Conservation (phyloP, 352 stramenopile species). For the Globisporangium perplexum region DNA sequence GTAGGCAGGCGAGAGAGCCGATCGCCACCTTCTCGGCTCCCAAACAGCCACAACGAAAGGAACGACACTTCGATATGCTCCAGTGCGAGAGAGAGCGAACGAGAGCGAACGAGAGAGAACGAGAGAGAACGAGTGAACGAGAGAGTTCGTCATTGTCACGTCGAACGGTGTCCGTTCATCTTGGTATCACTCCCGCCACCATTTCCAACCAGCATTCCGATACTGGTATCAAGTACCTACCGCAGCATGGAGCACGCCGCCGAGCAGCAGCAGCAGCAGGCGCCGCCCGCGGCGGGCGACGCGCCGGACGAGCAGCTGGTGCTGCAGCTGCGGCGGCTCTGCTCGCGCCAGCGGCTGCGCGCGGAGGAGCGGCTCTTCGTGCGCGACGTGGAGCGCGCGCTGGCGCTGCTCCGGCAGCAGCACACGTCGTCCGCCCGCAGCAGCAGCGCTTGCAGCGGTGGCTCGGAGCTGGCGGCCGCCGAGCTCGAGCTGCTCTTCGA, state of each 20-base stretch:
- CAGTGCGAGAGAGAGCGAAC: no score
- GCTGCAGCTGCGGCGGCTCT: constrained; percentile 50
- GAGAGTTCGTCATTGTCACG: not conserved
- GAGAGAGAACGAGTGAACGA: no score
- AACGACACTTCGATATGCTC: no score
- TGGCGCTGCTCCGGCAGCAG: constrained; percentile 31
- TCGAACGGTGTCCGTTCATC: no score
- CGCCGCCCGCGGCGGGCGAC: constrained; percentile 6
- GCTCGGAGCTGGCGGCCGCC: constrained; percentile 7
- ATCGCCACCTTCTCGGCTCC: no score
- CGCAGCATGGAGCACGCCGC: not conserved
- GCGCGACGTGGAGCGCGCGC: constrained; percentile 59
- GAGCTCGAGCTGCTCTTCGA: constrained; percentile 62
- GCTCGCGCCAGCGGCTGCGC: constrained; percentile 53
- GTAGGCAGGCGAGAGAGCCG: not conserved
- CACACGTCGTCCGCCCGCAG: no score
- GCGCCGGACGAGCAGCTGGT: constrained; percentile 28
- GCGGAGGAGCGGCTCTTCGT: constrained; percentile 61
- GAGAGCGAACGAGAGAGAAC: no score
- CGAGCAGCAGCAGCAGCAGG: not conserved
- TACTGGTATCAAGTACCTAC: no score
- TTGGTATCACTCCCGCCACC: no score
- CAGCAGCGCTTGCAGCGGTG: not conserved
- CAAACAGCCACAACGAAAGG: no score
- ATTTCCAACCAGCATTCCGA: no score